Conservation (phyloP, 1,284 basidiomycete species). For the Trichosporon coremiiforme region DNA sequence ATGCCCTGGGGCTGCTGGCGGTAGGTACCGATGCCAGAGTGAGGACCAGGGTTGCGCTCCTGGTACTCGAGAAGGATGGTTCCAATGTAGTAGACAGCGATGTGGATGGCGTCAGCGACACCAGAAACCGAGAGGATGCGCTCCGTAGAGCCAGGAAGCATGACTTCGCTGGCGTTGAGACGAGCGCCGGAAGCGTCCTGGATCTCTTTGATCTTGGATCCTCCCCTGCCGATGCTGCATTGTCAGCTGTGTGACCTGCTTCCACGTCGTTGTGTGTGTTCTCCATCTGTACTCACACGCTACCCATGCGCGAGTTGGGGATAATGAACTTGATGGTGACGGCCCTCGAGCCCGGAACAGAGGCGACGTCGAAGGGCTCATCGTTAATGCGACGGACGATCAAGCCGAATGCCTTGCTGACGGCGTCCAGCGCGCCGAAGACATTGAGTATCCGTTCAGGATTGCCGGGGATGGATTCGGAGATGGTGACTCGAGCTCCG, state of each 20-base stretch:
- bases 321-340: slow-evolving; percentile 99
- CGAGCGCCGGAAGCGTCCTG: slow-evolving; percentile 97
- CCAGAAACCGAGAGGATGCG: slow-evolving; percentile 95
- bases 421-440: slow-evolving; percentile 94
- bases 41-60: slow-evolving; percentile 63
- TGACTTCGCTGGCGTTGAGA: slow-evolving; percentile 93
- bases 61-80: slow-evolving; percentile 95
- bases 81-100: slow-evolving; percentile 98
- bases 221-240: slow-evolving; percentile 82
- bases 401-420: slow-evolving; percentile 98
- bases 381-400: slow-evolving; percentile 99
- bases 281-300: slow-evolving; percentile 62
- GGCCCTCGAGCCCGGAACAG: slow-evolving; percentile 93
- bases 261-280: neutral
- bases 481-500: slow-evolving; percentile 90
- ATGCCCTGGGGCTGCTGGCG: slow-evolving; percentile 42
- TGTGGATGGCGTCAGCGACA: slow-evolving; percentile 99
- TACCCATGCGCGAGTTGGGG: slow-evolving; percentile 98
- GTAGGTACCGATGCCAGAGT: slow-evolving; percentile 46
- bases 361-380: slow-evolving; percentile 96
- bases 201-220: slow-evolving; percentile 99
- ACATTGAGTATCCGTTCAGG: slow-evolving; percentile 98
- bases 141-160: slow-evolving; percentile 99
- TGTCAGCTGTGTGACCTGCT: slow-evolving; percentile 6
- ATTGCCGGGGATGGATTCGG: slow-evolving; percentile 94